These are phyloP conservation scores for Plasmodium gaboni DNA, from an alignment of 169 alveolate genomes.

Conservation along the genomic window DNA sequence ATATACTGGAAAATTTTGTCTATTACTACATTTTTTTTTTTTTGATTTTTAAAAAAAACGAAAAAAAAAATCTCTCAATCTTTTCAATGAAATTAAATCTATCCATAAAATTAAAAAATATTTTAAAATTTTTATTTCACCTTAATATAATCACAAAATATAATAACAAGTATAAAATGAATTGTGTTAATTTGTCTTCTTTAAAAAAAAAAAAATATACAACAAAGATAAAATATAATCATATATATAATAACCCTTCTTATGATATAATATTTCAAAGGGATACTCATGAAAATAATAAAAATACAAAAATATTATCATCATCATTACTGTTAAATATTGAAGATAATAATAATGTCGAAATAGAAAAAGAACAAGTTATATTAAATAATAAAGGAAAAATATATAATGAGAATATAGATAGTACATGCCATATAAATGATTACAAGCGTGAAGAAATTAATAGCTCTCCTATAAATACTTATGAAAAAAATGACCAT, in stretches of 20 bases:
- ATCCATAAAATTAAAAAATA: conserved; percentile 29
- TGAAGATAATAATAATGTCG: too few relatives aligned
- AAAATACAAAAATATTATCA: background rate
- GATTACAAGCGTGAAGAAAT: too few relatives aligned
- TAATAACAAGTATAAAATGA: background rate
- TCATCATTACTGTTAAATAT: too few relatives aligned
- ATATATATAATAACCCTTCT: too few relatives aligned
- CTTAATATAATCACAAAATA: conserved; percentile 23
- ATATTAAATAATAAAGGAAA: background rate
- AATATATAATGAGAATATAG: background rate
- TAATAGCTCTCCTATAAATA: background rate
- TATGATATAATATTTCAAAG: conserved; percentile 1
- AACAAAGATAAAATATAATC: background rate
- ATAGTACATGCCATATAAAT: background rate
- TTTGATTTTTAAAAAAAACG: conserved; percentile 44
- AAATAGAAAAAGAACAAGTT: too few relatives aligned
- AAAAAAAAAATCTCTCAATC: conserved; percentile 18
- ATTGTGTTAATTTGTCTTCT: conserved; percentile 22
- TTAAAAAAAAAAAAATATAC: background rate
- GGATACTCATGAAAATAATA: conserved; percentile 14
- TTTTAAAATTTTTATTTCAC: conserved; percentile 25
- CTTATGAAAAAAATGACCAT: background rate
- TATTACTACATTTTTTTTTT: conserved; percentile 62
- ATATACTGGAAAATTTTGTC: conserved; percentile 40
- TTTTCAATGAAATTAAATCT: conserved; percentile 46